A percentile compares a stretch with the other conserved stretches of the same genome.
phyloP scores from a whole-genome alignment of 2,329 filamentous ascomycete species.

The Blastomyces gilchristii region DNA sequence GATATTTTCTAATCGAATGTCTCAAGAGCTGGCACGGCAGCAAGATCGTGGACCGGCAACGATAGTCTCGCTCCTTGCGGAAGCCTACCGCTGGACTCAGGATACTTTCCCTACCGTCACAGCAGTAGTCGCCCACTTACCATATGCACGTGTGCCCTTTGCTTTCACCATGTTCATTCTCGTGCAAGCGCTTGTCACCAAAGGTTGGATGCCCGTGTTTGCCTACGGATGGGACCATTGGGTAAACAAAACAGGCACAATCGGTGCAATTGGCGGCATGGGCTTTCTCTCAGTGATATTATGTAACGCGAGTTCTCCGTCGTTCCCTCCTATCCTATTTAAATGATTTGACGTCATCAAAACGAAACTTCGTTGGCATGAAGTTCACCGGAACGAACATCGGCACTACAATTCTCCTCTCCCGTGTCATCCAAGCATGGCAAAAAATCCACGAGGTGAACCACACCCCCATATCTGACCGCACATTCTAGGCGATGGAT shows the following conservation, averaged over 20 bases:
- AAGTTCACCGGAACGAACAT: slow-evolving; percentile 71
- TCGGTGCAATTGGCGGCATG: slow-evolving; percentile 62
- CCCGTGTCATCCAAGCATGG: slow-evolving; percentile 61
- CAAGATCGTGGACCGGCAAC: slow-evolving; percentile 32
- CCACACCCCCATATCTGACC: slow-evolving; percentile 45
- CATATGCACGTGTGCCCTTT: slow-evolving; percentile 59
- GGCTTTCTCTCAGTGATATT: slow-evolving; percentile 60
- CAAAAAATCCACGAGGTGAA: slow-evolving; percentile 45
- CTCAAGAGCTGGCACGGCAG: slow-evolving; percentile 3
- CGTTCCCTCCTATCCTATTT: slow-evolving; percentile 3
- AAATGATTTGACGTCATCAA: slow-evolving; percentile 8
- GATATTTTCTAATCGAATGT: slow-evolving; percentile 10
- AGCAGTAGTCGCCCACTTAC: slow-evolving; percentile 55
- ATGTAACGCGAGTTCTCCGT: slow-evolving; percentile 53
- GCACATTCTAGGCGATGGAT: slow-evolving; percentile 64
- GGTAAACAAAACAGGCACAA: slow-evolving; percentile 57
- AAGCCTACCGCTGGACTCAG: slow-evolving; percentile 49
- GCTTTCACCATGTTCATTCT: slow-evolving; percentile 66
- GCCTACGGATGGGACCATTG: slow-evolving; percentile 64
- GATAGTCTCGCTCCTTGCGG: slow-evolving; percentile 41
- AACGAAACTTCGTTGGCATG: not conserved
- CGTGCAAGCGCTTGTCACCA: slow-evolving; percentile 61
- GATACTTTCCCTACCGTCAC: slow-evolving; percentile 62
- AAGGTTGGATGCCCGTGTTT: slow-evolving; percentile 64
- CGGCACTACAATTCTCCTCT: slow-evolving; percentile 63